phyloP scores from a whole-genome alignment of 1,139 yeast species.

The Debaryomycetaceae sp. region DNA sequence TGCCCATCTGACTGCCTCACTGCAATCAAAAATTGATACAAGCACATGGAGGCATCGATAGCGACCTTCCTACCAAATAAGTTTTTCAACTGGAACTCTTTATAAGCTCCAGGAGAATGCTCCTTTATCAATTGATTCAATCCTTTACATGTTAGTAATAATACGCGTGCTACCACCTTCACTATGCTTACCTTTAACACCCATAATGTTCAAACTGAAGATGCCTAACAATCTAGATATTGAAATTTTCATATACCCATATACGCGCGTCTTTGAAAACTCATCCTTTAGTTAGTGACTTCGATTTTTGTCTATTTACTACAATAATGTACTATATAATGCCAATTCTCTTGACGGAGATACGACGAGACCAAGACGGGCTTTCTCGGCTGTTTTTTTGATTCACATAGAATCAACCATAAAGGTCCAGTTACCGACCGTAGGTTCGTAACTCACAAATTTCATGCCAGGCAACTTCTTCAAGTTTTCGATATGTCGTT shows the following conservation, averaged over 20 bases:
- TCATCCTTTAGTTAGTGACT: no score
- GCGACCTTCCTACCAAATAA: conserved; percentile 94
- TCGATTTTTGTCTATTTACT: not conserved
- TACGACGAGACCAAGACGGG: not conserved
- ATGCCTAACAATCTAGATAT: not conserved
- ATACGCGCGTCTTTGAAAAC: not conserved
- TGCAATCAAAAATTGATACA: conserved; percentile 91
- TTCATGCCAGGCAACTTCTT: conserved; percentile 56
- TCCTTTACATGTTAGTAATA: conserved; percentile 38
- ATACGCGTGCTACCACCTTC: not conserved
- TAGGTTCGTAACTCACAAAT: conserved; percentile 75
- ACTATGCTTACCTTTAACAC: conserved; percentile 58
- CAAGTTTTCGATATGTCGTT: conserved; percentile 65
- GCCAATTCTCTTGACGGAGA: not conserved
- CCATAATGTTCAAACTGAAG: conserved; percentile 41
- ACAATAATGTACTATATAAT: not conserved
- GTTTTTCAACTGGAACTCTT: conserved; percentile 75
- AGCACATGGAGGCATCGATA: conserved; percentile 85
- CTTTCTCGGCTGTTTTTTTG: conserved; percentile 10
- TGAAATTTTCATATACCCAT: not conserved
- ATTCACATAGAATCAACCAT: conserved; percentile 31
- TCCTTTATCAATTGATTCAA: conserved; percentile 78
- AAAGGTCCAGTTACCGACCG: conserved; percentile 81
- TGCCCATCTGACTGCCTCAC: conserved; percentile 98
- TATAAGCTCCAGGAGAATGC: conserved; percentile 81